phyloP scores from a whole-genome alignment of 768 basidiomycete genomes.

The Lactarius hengduanensis region DNA sequence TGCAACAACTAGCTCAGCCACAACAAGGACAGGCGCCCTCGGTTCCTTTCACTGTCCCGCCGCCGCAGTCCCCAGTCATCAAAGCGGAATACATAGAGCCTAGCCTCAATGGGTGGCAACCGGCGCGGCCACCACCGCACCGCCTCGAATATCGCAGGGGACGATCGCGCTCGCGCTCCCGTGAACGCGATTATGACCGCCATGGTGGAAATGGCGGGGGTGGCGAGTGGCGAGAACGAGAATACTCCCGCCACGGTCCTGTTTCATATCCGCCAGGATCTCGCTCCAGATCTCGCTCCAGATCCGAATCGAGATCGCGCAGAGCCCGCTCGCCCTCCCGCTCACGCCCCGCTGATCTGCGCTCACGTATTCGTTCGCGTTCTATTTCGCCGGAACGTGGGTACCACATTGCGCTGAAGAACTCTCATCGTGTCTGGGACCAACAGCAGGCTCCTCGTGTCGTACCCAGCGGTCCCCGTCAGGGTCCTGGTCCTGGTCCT shows the following conservation, averaged over 20 bases:
- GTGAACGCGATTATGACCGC: constrained; percentile 4
- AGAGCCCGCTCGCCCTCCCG: neutral
- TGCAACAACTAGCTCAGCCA: constrained; percentile 4
- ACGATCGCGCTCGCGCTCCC: constrained; percentile 8
- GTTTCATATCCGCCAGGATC: neutral
- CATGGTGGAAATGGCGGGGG: neutral
- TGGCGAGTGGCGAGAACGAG: constrained; percentile 8
- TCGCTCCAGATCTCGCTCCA: neutral
- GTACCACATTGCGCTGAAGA: neutral
- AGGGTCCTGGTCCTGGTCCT: neutral
- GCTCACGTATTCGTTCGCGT: neutral
- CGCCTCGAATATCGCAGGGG: neutral
- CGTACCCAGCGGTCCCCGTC: neutral
- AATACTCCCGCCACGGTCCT: neutral
- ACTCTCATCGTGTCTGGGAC: neutral
- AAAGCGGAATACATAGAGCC: constrained; percentile 5
- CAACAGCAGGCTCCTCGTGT: neutral
- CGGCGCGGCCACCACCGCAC: neutral
- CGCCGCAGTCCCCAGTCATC: neutral
- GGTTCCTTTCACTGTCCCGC: neutral
- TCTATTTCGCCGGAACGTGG: neutral
- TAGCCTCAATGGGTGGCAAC: neutral
- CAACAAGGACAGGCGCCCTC: neutral
- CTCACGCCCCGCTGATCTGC: neutral
- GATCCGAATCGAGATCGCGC: neutral